Base-by-base conservation (phyloP, 345 rosid genomes). In the Pseudoturritis turrita region DNA sequence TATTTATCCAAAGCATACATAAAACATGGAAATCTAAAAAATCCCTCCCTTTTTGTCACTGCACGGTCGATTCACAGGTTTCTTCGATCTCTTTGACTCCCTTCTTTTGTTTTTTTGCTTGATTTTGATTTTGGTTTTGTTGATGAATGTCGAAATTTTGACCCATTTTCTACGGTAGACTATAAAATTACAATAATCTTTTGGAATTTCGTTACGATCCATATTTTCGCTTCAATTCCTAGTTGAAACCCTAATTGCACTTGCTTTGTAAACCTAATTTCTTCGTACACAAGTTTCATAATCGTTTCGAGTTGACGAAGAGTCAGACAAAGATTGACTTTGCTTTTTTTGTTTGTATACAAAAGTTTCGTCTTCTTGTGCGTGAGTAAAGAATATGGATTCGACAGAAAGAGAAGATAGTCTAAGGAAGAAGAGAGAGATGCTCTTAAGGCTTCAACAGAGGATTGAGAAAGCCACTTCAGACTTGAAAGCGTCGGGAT, bases 271-370 rank as follows among this genome's bases (percentile, higher is more conserved):
- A 72, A 31, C 63, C 28, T 62, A 62, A 71, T 47, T 39, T 12
- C 74, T 70, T 58, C 5, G 7, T 19, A 25, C 77, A 14, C 71
- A 73, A 35, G 77, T 72, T 72, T 63, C 31, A 45, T 8, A 28
- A 37, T 47, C 51, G 22, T 3, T 10, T 40, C 17, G 6, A 33
- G 37, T 33, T 25, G 17, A 1, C 8, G 25, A 25, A 4, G 28
- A 52, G 73, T 55, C 65, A 35, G 35, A 46, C 57, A 22, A n/a
- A 57, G 23, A 18, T 58, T 44, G 64, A 53, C 70, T 53, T 72
- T 25, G 46, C n/a, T 10, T 49, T n/a, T 15, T 3, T 2, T 6
- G 10, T 46, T 19, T 21, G 4, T 31, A 6, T 45, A 55, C 65
- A 64, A 14, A 64, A 36, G 17, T 23, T 45, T 54, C 19, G 40